phyloP scores from a whole-genome alignment of 2,329 filamentous ascomycete genomes.

The Rosellinia necatrix region DNA sequence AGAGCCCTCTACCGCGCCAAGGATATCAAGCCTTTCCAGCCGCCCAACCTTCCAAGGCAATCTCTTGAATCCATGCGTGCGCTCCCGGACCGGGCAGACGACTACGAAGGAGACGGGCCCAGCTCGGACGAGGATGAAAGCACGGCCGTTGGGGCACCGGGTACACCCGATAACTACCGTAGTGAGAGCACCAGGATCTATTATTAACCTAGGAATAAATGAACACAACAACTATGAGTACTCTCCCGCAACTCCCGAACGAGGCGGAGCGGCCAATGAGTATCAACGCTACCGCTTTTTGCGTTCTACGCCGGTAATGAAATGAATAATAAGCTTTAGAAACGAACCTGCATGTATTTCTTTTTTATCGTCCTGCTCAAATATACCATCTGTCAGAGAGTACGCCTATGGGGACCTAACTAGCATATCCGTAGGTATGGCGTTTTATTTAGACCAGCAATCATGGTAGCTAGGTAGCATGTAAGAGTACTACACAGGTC shows the following conservation, averaged over 20 bases:
- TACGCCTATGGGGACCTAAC: too few species aligned
- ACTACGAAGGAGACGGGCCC: conserved; percentile 43
- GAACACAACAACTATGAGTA: background rate
- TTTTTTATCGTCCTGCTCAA: too few species aligned
- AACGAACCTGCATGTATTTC: too few species aligned
- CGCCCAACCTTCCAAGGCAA: conserved; percentile 67
- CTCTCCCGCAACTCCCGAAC: too few species aligned
- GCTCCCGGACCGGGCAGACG: conserved; percentile 53
- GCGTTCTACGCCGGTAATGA: too few species aligned
- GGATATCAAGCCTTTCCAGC: conserved; percentile 68
- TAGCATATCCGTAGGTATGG: too few species aligned
- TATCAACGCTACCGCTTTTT: too few species aligned
- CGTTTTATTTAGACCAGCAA: too few species aligned
- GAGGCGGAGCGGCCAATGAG: background rate
- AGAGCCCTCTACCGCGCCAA: conserved; percentile 80
- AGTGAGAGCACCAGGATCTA: conserved; percentile 39
- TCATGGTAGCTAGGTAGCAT: too few species aligned
- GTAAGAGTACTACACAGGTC: too few species aligned
- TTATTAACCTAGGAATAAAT: conserved; percentile 31
- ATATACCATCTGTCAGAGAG: too few species aligned
- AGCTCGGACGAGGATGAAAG: conserved; percentile 52
- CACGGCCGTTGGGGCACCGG: conserved; percentile 31
- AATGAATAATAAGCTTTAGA: too few species aligned
- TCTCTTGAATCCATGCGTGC: conserved; percentile 66
- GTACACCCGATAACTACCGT: conserved; percentile 36